Base-by-base conservation (phyloP, 208 protist species). In the Leishmania arabica region DNA sequence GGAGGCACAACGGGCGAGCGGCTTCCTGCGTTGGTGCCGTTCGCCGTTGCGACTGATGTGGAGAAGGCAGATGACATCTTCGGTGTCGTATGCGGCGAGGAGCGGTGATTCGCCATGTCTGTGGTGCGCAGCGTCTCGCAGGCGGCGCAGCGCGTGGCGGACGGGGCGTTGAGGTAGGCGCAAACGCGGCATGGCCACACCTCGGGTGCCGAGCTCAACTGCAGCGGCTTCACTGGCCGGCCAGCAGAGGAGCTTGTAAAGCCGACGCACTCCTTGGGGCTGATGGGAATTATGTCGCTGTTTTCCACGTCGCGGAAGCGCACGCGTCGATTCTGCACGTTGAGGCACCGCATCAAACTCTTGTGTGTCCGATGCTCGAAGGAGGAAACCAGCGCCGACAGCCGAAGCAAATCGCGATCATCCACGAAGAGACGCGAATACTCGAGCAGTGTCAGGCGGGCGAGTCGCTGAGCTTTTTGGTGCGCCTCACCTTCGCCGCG, bases 401-500 rank as follows among this genome's bases (percentile, higher is more conserved):
- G 87, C n/a, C 84, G 83, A 42, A 79, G 49, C 19, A 98, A 85
- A 3, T 91, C 86, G 6, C 77, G 64, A 60, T 95, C 92, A 76
- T 96, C 93, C 42, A 88, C 89, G 75, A 98, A 98, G 80, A 95
- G 92, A 64, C 95, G 93, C 1, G 92, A 96, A 82, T 95, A 98
- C 84, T 98, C 93, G 53, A 98, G 85, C 42, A 98, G 65, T 21
- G 90, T 94, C 65, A 96, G 85, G 0, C 95, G 88, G 9, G 92
- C 90, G 15, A 93, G 85, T 4, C 92, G 89, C 58, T 94, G 95
- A 34, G 80, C 85, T 4, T 82, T 70, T n/a, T 92, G 89, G 66
- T 94, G 90, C n/a, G 73, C 80, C 62, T 80, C 81, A 60, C 83
- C 89, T 69, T 94, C 90, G 17, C 84, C 87, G 13, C 93, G 88